A percentile compares a stretch with the other conserved stretches of the same genome.
Conservation (phyloP, 441 rosid genomes). For the Sinapis alba region DNA sequence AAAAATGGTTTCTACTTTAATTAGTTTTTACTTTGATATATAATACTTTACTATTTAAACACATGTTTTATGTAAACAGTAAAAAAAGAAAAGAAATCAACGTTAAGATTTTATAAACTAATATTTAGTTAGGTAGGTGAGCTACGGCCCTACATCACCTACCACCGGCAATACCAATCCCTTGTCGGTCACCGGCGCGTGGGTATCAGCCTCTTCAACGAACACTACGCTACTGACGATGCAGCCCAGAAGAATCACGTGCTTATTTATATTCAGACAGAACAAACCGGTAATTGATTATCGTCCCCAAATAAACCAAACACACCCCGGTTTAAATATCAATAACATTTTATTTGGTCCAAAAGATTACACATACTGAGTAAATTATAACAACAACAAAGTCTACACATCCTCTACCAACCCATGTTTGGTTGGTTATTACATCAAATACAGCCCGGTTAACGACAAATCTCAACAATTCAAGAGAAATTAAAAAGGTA, state of each 20-base stretch:
- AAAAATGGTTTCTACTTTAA: background rate
- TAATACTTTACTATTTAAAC: background rate
- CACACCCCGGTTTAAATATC: background rate
- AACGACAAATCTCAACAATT: background rate
- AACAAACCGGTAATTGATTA: slow-evolving; percentile 14
- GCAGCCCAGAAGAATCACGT: slow-evolving; percentile 29
- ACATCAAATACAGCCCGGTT: background rate
- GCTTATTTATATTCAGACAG: slow-evolving; percentile 5
- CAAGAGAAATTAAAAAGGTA: background rate
- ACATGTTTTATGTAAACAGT: background rate
- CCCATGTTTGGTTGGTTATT: background rate
- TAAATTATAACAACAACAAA: background rate
- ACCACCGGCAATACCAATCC: slow-evolving; percentile 12
- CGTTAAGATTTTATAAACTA: background rate
- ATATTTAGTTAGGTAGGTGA: slow-evolving; percentile 2
- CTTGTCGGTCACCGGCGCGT: slow-evolving; percentile 4
- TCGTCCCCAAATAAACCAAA: background rate
- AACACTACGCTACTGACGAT: background rate
- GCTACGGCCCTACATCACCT: slow-evolving; percentile 16
- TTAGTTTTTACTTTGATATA: background rate
- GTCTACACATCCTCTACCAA: background rate
- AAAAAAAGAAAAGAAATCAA: background rate
- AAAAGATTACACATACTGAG: background rate
- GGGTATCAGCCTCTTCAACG: slow-evolving; percentile 4
- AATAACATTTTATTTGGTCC: background rate